Evolutionary conservation across 2,329 filamentous ascomycete species (phyloP).

Genomic region (Monilinia aucupariae): DNA sequence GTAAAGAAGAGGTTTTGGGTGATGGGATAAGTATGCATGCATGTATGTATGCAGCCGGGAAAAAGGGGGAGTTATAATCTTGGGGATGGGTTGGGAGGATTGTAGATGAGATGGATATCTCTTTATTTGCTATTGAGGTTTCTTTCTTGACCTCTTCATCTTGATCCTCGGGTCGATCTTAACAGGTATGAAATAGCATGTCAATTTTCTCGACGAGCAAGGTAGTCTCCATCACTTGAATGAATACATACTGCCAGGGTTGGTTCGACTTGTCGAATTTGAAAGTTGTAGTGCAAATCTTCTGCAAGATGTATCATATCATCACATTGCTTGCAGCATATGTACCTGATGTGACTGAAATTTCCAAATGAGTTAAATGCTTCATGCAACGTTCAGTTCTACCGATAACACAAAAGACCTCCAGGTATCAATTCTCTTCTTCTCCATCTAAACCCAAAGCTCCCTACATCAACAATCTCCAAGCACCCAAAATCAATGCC

Average conservation of each 20-base stretch:
- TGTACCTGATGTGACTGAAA: background rate
- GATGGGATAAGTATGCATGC: no score
- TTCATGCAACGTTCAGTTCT: background rate
- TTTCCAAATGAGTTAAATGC: background rate
- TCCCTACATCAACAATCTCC: slow-evolving; percentile 60
- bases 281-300: background rate
- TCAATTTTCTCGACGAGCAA: background rate
- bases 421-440: background rate
- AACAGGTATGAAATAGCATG: no score
- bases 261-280: no score
- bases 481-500: slow-evolving; percentile 62
- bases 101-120: no score
- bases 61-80: no score
- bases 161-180: no score
- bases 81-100: no score
- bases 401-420: slow-evolving; percentile 1
- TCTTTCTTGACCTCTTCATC: no score
- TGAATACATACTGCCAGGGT: background rate
- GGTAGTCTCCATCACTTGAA: no score
- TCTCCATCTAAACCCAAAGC: background rate
- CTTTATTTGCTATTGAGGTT: no score
- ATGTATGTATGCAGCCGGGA: no score
- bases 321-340: background rate
- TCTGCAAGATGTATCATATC: background rate
- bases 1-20: no score